Evolutionary conservation across 1,139 yeast species (phyloP), one percentile per base, ranked within the genome.

Genomic region (Wickerhamomyces sp.): DNA sequence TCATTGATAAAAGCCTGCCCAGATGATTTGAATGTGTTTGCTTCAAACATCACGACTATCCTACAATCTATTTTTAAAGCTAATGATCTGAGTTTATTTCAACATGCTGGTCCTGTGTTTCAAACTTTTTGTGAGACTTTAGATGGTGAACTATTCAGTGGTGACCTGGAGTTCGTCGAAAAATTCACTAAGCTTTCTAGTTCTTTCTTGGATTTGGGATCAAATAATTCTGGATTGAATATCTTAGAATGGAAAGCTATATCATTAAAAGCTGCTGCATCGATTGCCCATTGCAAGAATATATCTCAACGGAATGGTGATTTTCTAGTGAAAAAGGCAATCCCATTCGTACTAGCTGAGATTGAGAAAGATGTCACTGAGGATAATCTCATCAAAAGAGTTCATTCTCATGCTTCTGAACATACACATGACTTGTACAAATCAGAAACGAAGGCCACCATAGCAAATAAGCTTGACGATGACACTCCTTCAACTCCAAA

Each of bases 1-100:
- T 81, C 85, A 28, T 71, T 92, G 49, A 81, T 89, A 36, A 78
- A 72, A 33, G 77, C 81, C 55, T 89, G 97, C 59, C 69, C 76
- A 28, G 95, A 86, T 44, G 92, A 92, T 58, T 67, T 92, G 58
- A 88, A 86, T 47, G 82, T 89, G 28, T 82, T 88, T 65, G 94
- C 96, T 1, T 70, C 67, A 28, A 56, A 64, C 43, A 61, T 67
- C 5, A 57, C 66, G 19, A 53, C 56, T 8, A 58, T 70, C 15
- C 52, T 82, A 42, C 56, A 58, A 27, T 54, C 61, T 9, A 70
- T 79, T 15, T 52, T 79, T 33, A 53, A 63, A 17, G 64, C 74
- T 7, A 68, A 66, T 15, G 95, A 86, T 52, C 56, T 82, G 37
- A 65, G 76, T 0, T 64, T 83, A 14, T 68, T 76, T 44, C 78